Percentiles rank a stretch among this genome's conserved stretches.
These are phyloP conservation scores for Pseudogymnoascus sp. DNA, from an alignment of 2,329 filamentous ascomycete species.

Conservation along the genomic window DNA sequence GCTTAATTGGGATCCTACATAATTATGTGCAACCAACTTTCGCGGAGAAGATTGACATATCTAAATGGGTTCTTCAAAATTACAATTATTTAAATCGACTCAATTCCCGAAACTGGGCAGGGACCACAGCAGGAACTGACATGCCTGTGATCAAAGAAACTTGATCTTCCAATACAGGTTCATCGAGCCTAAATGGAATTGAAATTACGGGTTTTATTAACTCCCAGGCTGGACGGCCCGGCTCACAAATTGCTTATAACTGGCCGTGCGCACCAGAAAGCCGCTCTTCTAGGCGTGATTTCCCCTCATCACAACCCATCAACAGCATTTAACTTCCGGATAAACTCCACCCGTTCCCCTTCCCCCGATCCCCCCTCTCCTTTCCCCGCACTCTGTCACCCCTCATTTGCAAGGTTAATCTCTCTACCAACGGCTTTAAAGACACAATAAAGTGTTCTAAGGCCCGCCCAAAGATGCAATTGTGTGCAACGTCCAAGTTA, in stretches of 20 bases:
- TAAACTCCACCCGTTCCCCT: neutral
- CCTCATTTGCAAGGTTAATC: neutral
- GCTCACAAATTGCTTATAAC: neutral
- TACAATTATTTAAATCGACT: too few species aligned
- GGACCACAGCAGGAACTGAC: too few species aligned
- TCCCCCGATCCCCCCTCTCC: neutral
- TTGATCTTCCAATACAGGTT: too few species aligned
- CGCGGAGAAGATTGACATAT: neutral
- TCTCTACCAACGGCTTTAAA: neutral
- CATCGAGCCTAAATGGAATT: neutral
- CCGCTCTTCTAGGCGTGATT: neutral
- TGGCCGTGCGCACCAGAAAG: neutral
- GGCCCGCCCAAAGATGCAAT: neutral
- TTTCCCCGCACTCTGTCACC: neutral
- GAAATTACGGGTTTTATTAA: neutral
- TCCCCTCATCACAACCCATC: neutral
- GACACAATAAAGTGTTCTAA: neutral
- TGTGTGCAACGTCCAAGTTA: neutral
- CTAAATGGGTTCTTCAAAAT: too few species aligned
- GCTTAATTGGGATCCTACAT: neutral
- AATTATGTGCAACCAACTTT: neutral
- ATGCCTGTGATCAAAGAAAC: too few species aligned
- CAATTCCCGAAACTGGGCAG: too few species aligned
- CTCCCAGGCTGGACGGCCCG: neutral
- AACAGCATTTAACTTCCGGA: neutral